phyloP scores from a whole-genome alignment of 495 filamentous ascomycete genomes.

The Penicillium chermesinum region DNA sequence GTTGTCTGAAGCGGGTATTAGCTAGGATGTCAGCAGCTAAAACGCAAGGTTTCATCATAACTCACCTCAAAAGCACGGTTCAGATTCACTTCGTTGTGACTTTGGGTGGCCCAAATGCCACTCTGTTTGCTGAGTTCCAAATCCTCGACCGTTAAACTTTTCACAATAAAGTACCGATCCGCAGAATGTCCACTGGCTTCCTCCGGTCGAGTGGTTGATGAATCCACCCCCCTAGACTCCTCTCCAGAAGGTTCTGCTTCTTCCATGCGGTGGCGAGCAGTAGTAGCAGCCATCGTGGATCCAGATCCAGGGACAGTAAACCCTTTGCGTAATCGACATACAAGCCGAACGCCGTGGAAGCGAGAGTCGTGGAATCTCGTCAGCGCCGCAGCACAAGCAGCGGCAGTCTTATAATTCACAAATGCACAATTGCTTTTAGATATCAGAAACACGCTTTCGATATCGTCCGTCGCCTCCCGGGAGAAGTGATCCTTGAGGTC shows the following conservation, averaged over 20 bases:
- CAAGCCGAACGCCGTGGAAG: slow-evolving; percentile 82
- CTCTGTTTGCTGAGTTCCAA: slow-evolving; percentile 84
- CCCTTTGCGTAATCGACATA: slow-evolving; percentile 77
- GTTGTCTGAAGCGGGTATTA: slow-evolving; percentile 48
- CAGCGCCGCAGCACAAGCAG: slow-evolving; percentile 70
- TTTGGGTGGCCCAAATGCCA: slow-evolving; percentile 90
- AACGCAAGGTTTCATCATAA: slow-evolving; percentile 2
- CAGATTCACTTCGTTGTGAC: slow-evolving; percentile 79
- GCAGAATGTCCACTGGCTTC: slow-evolving; percentile 22
- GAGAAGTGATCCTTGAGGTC: slow-evolving; percentile 90
- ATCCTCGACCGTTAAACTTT: slow-evolving; percentile 93
- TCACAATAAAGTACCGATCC: slow-evolving; percentile 87
- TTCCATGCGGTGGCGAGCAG: slow-evolving; percentile 4
- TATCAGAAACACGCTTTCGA: slow-evolving; percentile 91
- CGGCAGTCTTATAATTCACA: slow-evolving; percentile 88
- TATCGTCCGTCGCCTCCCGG: slow-evolving; percentile 65
- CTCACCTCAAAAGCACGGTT: slow-evolving; percentile 83
- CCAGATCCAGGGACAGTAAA: slow-evolving; percentile 33
- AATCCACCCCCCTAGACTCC: slow-evolving; percentile 9
- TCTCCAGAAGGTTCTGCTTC: slow-evolving; percentile 16
- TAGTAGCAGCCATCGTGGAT: slow-evolving; percentile 1
- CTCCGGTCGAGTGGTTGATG: neutral
- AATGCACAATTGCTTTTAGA: slow-evolving; percentile 98
- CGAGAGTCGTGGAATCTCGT: slow-evolving; percentile 84
- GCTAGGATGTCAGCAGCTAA: slow-evolving; percentile 2